Evolutionary conservation across 2,329 filamentous ascomycete genomes (phyloP), one percentile per base, ranked within the genome.

Genomic region (Tricladium varicosporioides): DNA sequence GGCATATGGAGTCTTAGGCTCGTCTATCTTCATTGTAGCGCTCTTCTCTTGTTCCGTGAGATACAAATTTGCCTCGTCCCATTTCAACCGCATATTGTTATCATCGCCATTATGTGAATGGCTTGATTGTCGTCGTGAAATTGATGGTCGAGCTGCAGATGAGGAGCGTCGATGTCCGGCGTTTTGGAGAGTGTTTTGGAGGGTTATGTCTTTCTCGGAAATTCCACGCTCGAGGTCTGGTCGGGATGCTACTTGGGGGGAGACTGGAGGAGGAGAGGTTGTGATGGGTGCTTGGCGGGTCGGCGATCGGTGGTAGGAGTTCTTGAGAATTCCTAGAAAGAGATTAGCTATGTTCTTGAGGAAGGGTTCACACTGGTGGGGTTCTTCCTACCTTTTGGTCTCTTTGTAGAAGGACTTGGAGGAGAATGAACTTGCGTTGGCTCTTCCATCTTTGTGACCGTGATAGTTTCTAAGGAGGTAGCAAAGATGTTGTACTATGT

Each of bases 51-150:
- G 93, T 76, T 99, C 94, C 7, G 94, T 94, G 53, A 99, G 82
- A 75, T 97, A 99, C 32, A 99, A 82, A 71, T 99, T 99, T 47
- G 91, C 94, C 78, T 99, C 94, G 73, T 99, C 94, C 94, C 94
- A 99, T 77, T 97, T 96, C 65, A 99, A 87, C 61, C 89, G 88
- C 57, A 83, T 86, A 56, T 79, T 80, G 49, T 85, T 81, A 51
- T 84, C 81, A 33, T 78, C 76, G 59, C 49, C 60, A 40, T 51
- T 54, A n/a, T 53, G 18, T 2, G 61, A 61, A 4, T 65, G 60
- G 10, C 60, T 76, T 72, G 60, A 78, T 74, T 55, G 77, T 76
- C 49, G 75, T 72, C 58, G 77, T 36, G 65, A 65, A 58, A 57
- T 66, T 74, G 60, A 75, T 75, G 58, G 81, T 5, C 84, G 84